Evolutionary conservation across 257 asterid species (phyloP).

Genomic region (Mitragyna speciosa): DNA sequence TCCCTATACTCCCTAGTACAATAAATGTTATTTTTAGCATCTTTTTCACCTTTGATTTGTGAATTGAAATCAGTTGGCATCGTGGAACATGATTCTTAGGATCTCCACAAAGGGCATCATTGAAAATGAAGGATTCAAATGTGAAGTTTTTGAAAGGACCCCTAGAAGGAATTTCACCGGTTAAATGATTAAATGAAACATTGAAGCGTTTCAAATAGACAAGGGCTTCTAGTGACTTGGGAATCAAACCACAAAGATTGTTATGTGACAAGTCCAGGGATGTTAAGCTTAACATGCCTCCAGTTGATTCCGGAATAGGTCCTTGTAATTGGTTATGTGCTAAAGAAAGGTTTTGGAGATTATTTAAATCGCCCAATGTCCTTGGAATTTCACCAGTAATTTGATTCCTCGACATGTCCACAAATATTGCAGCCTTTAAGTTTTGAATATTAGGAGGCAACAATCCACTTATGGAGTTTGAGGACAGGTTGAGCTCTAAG

Average conservation of each 20-base stretch:
- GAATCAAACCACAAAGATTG: neutral
- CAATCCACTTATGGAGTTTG: neutral
- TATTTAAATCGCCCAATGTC: slow-evolving; percentile 12
- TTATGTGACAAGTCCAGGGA: neutral
- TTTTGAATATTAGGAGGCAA: neutral
- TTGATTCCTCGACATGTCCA: slow-evolving; percentile 3
- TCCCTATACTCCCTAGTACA: neutral
- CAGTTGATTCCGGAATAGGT: neutral
- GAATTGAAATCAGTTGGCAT: neutral
- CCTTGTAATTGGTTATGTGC: neutral
- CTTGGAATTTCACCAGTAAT: slow-evolving; percentile 13
- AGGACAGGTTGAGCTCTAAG: neutral
- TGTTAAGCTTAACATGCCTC: neutral
- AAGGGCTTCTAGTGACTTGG: neutral
- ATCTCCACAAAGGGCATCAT: slow-evolving; percentile 25
- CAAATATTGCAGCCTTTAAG: neutral
- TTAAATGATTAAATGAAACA: slow-evolving; percentile 10
- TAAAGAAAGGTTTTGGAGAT: neutral
- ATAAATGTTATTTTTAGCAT: neutral
- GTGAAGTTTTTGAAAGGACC: neutral
- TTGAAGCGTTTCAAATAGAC: neutral
- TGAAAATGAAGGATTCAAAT: neutral
- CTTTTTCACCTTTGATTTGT: neutral
- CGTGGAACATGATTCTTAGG: slow-evolving; percentile 1
- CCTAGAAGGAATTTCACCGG: slow-evolving; percentile 5